These are phyloP conservation scores for Filobasidium wieringae DNA, from an alignment of 768 basidiomycete species.

Conservation along the genomic window DNA sequence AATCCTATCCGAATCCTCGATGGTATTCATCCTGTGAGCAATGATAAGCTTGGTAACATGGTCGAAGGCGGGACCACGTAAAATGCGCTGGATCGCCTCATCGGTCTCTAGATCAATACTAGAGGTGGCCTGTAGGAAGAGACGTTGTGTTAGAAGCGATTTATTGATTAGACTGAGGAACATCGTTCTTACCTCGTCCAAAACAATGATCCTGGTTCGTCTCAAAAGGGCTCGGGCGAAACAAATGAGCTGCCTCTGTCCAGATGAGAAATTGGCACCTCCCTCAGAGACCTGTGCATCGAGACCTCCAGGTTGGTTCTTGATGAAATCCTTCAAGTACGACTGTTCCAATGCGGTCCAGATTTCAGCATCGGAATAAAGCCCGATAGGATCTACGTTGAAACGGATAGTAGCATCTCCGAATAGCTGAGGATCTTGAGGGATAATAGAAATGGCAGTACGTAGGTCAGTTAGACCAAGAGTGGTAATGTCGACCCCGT, in stretches of 20 bases:
- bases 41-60: constrained; percentile 76
- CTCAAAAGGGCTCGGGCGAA: constrained; percentile 74
- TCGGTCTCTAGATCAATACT: constrained; percentile 88
- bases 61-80: constrained; percentile 63
- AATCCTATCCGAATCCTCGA: constrained; percentile 35
- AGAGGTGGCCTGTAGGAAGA: constrained; percentile 54
- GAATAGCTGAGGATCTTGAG: constrained; percentile 50
- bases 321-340: constrained; percentile 39
- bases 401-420: constrained; percentile 43
- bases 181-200: constrained; percentile 64
- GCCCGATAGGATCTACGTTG: constrained; percentile 77
- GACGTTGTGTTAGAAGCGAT: background rate
- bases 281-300: constrained; percentile 35
- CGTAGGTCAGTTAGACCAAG: constrained; percentile 74
- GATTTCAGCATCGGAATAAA: constrained; percentile 63
- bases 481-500: constrained; percentile 72
- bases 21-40: constrained; percentile 47
- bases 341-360: constrained; percentile 73
- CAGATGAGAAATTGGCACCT: constrained; percentile 62
- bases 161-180: background rate
- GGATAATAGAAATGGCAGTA: constrained; percentile 44
- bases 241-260: constrained; percentile 78
- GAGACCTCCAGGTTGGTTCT: constrained; percentile 28
- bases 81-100: constrained; percentile 73
- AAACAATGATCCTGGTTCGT: constrained; percentile 73